phyloP scores from a whole-genome alignment of 2,329 filamentous ascomycete genomes.

The Beauveria sp. region DNA sequence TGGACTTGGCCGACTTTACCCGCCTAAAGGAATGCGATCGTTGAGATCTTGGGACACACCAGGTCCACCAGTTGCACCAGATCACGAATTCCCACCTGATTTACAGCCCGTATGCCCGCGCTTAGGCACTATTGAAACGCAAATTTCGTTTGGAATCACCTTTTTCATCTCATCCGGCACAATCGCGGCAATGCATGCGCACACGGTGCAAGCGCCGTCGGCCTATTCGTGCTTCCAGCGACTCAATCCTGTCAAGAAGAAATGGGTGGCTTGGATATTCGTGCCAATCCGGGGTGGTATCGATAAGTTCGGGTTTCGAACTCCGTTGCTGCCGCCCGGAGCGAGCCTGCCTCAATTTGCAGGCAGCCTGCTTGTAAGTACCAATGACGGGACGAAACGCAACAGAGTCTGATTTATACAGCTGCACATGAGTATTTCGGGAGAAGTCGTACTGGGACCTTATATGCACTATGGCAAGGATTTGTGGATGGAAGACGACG shows the following conservation, averaged over 20 bases:
- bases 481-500: conserved; percentile 6
- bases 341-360: neutral
- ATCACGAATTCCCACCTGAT: neutral
- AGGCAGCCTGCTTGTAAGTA: conserved; percentile 2
- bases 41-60: conserved; percentile 5
- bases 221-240: conserved; percentile 4
- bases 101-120: neutral
- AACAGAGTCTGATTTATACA: neutral
- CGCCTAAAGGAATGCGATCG: neutral
- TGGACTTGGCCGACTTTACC: conserved; percentile 5
- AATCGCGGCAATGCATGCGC: conserved; percentile 6
- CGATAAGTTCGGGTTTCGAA: conserved; percentile 3
- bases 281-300: conserved; percentile 1
- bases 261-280: conserved; percentile 6
- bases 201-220: conserved; percentile 1
- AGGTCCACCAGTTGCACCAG: neutral
- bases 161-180: conserved; percentile 7
- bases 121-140: conserved; percentile 3
- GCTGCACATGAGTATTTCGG: neutral
- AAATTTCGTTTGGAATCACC: conserved; percentile 2
- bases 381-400: neutral
- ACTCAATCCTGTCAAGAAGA: conserved; percentile 6
- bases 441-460: conserved; percentile 1
- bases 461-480: neutral
- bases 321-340: neutral